These are phyloP conservation scores for Mycocentrospora acerina DNA, from an alignment of 2,329 filamentous ascomycete species.

Conservation along the genomic window DNA sequence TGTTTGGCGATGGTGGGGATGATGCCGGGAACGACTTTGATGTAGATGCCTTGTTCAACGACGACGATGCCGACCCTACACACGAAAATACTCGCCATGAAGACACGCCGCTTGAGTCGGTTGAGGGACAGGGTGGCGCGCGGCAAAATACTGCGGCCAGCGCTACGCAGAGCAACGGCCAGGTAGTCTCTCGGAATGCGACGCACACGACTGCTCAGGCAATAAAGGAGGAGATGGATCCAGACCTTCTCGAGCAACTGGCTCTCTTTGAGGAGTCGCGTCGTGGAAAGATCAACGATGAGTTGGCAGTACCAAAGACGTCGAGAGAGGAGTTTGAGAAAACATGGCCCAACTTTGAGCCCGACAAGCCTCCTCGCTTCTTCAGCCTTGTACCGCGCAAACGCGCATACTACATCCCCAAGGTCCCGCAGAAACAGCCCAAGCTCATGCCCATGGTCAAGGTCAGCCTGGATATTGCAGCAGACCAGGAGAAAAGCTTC, in stretches of 20 bases:
- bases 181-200: conserved; percentile 16
- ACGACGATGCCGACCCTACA: conserved; percentile 25
- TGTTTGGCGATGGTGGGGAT: conserved; percentile 61
- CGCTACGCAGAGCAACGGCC: conserved; percentile 17
- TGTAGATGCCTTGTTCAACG: conserved; percentile 34
- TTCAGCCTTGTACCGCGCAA: conserved; percentile 81
- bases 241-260: conserved; percentile 37
- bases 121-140: conserved; percentile 21
- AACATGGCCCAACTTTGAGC: conserved; percentile 78
- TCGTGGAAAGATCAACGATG: conserved; percentile 42
- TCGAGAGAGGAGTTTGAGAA: conserved; percentile 75
- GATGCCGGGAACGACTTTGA: conserved; percentile 9
- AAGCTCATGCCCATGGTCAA: conserved; percentile 85
- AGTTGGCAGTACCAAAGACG: conserved; percentile 70
- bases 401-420: conserved; percentile 74
- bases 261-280: conserved; percentile 32
- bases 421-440: conserved; percentile 75
- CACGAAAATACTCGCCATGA: conserved; percentile 34
- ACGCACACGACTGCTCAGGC: conserved; percentile 19
- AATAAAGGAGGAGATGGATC: conserved; percentile 35
- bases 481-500: conserved; percentile 85
- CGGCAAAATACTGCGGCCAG: conserved; percentile 6
- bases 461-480: conserved; percentile 79
- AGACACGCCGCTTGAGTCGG: conserved; percentile 41
- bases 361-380: conserved; percentile 73